Evolutionary conservation across 2,329 filamentous ascomycete genomes (phyloP).

Genomic region (Aspergillus neoniger): DNA sequence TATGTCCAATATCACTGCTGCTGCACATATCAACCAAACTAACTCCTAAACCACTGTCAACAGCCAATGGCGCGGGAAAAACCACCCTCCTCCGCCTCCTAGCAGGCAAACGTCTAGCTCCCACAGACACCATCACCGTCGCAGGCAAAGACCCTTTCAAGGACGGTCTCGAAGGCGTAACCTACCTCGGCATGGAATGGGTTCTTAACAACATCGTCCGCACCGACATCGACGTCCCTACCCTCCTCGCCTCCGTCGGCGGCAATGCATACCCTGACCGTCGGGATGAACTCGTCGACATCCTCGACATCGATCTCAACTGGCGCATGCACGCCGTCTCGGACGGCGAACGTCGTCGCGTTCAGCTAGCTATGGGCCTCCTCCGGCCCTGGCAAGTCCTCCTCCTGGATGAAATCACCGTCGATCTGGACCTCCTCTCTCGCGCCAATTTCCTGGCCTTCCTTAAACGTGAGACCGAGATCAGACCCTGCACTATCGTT

Average conservation of each 20-base stretch:
- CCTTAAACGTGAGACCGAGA: constrained; percentile 83
- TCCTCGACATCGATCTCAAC: constrained; percentile 85
- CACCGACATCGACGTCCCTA: constrained; percentile 87
- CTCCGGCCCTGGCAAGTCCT: constrained; percentile 88
- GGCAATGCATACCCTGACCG: constrained; percentile 80
- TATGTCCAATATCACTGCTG: constrained; percentile 34
- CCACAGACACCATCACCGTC: constrained; percentile 71
- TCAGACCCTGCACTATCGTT: constrained; percentile 81
- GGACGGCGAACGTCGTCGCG: constrained; percentile 85
- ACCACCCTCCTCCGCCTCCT: constrained; percentile 93
- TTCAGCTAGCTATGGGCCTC: constrained; percentile 95
- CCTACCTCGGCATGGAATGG: constrained; percentile 97
- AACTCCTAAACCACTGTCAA: constrained; percentile 18
- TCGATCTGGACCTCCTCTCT: constrained; percentile 87
- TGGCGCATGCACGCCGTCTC: constrained; percentile 98
- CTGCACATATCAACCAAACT: neutral
- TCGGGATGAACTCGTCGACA: constrained; percentile 79
- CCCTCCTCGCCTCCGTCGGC: constrained; percentile 81
- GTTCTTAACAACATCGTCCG: constrained; percentile 95
- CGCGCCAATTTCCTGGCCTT: constrained; percentile 83
- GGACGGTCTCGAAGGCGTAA: constrained; percentile 85
- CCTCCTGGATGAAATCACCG: constrained; percentile 93
- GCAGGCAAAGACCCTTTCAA: constrained; percentile 90
- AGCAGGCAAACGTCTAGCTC: constrained; percentile 90
- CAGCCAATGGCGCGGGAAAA: constrained; percentile 93